phyloP scores from a whole-genome alignment of 257 asterid species.

The Solanum pimpinellifolium region DNA sequence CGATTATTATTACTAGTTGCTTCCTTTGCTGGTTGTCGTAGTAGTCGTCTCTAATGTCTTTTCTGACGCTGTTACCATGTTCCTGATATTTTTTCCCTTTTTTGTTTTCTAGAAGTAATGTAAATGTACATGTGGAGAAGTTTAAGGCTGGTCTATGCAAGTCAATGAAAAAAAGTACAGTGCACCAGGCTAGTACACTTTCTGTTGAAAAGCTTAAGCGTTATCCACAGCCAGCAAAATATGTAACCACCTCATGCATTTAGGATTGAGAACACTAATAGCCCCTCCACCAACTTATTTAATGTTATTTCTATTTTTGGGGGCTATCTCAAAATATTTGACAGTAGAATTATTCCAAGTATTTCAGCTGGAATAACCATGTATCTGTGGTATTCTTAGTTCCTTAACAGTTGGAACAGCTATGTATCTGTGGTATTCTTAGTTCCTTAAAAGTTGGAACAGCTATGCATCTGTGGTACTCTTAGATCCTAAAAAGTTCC shows the following conservation, averaged over 20 bases:
- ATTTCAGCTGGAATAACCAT: neutral
- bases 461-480: too few species aligned
- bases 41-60: neutral
- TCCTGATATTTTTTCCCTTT: neutral
- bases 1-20: neutral
- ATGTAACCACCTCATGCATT: neutral
- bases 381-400: too few species aligned
- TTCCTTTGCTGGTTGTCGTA: neutral
- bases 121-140: neutral
- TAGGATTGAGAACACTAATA: neutral
- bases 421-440: too few species aligned
- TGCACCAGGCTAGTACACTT: neutral
- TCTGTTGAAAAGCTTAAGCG: neutral
- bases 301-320: neutral
- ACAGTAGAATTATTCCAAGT: neutral
- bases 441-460: too few species aligned
- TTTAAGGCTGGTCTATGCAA: neutral
- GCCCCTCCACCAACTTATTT: neutral
- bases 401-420: too few species aligned
- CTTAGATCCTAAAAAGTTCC: neutral
- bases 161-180: neutral
- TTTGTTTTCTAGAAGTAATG: neutral
- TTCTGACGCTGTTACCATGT: neutral
- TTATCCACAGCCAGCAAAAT: neutral
- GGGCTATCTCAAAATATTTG: neutral